Percentiles rank a stretch among this genome's conserved stretches.
Conservation (phyloP, 2,329 filamentous ascomycete species). For the Epichloe amarillans region DNA sequence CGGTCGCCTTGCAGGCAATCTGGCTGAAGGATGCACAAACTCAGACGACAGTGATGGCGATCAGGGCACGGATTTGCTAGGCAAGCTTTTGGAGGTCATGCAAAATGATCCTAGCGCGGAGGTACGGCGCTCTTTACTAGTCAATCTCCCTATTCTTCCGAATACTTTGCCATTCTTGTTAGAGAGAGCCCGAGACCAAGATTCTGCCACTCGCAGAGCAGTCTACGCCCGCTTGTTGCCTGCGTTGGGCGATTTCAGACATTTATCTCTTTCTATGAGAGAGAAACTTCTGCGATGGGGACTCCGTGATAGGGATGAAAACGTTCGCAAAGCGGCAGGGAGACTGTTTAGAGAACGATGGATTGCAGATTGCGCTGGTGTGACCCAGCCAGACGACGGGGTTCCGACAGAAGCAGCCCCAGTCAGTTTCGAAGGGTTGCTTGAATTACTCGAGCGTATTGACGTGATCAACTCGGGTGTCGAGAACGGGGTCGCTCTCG, state of each 20-base stretch:
- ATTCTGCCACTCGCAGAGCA: constrained; percentile 68
- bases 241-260: constrained; percentile 82
- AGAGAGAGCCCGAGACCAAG: constrained; percentile 80
- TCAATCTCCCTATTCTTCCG: constrained; percentile 80
- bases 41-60: constrained; percentile 56
- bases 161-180: constrained; percentile 75
- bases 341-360: constrained; percentile 88
- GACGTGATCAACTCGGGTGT: constrained; percentile 83
- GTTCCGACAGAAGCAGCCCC: constrained; percentile 42
- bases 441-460: constrained; percentile 86
- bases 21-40: constrained; percentile 55
- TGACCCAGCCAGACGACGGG: constrained; percentile 44
- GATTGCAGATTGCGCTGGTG: constrained; percentile 86
- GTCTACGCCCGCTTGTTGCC: constrained; percentile 82
- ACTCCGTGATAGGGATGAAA: constrained; percentile 83
- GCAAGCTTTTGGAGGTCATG: constrained; percentile 74
- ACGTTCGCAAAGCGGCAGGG: constrained; percentile 81
- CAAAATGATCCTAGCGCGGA: constrained; percentile 93
- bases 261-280: constrained; percentile 83
- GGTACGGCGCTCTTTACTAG: constrained; percentile 73
- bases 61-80: constrained; percentile 54
- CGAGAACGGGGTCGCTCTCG: constrained; percentile 78
- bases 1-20: constrained; percentile 69
- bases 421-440: constrained; percentile 67
- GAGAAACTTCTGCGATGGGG: constrained; percentile 95